Base-by-base conservation (phyloP, 2,329 filamentous ascomycete species). In the Aspergillus thermomutatus region DNA sequence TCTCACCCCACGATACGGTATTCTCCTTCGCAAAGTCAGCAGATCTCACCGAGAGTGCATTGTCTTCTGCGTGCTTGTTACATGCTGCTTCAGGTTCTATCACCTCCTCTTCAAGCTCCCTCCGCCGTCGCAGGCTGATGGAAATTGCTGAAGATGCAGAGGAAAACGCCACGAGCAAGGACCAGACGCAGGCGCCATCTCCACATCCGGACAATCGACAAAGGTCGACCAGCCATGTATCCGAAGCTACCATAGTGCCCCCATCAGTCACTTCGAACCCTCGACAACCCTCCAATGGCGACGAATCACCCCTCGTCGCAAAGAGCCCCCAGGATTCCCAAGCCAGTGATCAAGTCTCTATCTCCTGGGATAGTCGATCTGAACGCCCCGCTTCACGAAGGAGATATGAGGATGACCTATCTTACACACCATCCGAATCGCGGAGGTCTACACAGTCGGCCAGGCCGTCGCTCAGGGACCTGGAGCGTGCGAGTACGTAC, bases 81-180 rank as follows among this genome's bases (percentile, higher is more conserved):
- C 92, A 97, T 75, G 89, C 92, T 41, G 91, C 92, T 7, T 91
- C 91, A 11, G 89, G 88, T 41, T 96, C 93, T 21, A 90, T 87
- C 63, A 91, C 89, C 26, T 96, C 92, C 10, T 93, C 91, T 4
- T 89, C 85, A 50, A 92, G 89, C 70, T 95, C 91, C 4, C 79
- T 92, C 62, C 85, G 89, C 57, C 83, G 87, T 68, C 85, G 88
- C 66, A 87, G 90, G 63, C 79, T 97, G 66, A 88, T 93, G 77
- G 93, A 96, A 76, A 97, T 97, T 71, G 87, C 89, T n/a, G 94
- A 97, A 75, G 90, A 94, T 76, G 90, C 88, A 53, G 91, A 95
- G 69, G 92, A 96, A 67, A 87, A 86, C 66, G 79, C 84, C 54
- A 80, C 87, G 66, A 86, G 82, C 1, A 74, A 82, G 79, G 82